These are phyloP conservation scores for Cruciata laevipes DNA, from an alignment of 257 asterid genomes.

Conservation along the genomic window DNA sequence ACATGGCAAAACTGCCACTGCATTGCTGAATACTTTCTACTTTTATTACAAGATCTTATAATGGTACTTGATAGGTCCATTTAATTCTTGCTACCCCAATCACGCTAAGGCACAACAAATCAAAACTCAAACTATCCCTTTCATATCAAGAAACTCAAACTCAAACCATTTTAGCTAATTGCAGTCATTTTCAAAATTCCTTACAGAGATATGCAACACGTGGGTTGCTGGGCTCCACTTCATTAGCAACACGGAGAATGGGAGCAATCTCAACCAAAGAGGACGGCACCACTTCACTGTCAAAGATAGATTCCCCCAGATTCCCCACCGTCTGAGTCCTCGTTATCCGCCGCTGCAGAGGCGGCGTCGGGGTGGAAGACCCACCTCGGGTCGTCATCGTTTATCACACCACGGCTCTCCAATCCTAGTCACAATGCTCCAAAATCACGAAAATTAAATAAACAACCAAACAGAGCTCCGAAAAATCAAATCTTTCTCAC, in stretches of 20 bases:
- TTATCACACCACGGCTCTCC: constrained; percentile 12
- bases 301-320: constrained; percentile 81
- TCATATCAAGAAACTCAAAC: neutral
- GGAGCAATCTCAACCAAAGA: constrained; percentile 96
- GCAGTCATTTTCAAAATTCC: constrained; percentile 14
- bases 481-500: neutral
- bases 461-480: neutral
- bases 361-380: constrained; percentile 45
- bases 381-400: constrained; percentile 73
- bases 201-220: constrained; percentile 98
- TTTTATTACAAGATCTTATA: neutral
- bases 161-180: neutral
- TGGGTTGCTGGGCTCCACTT: constrained; percentile 95
- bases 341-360: constrained; percentile 75
- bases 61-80: neutral
- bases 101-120: neutral
- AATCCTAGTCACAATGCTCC: neutral
- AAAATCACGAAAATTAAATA: neutral
- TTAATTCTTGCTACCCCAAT: neutral
- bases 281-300: constrained; percentile 99
- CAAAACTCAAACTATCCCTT: neutral
- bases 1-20: neutral
- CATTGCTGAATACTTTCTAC: neutral
- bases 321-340: constrained; percentile 96
- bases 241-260: constrained; percentile 99